These are phyloP conservation scores for Penicillium sp. DNA, from an alignment of 2,329 filamentous ascomycete genomes.

Conservation along the genomic window DNA sequence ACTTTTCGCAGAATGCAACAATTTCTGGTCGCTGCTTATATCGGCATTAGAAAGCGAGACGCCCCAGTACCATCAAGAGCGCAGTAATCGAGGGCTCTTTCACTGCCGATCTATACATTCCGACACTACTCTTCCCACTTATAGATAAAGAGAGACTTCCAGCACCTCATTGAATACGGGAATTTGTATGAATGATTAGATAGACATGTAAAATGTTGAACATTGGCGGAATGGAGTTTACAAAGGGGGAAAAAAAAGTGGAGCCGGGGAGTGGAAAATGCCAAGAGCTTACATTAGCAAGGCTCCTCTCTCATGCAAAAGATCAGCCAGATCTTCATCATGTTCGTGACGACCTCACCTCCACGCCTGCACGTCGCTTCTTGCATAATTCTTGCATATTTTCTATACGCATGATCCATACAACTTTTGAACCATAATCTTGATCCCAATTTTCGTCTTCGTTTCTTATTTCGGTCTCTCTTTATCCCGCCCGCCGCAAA, in stretches of 20 bases:
- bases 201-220: too few relatives aligned
- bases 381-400: slow-evolving; percentile 2
- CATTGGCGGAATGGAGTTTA: not conserved
- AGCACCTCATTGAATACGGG: too few relatives aligned
- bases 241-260: slow-evolving; percentile 16
- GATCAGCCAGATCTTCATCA: slow-evolving; percentile 24
- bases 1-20: too few relatives aligned
- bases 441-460: slow-evolving; percentile 1
- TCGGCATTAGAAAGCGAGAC: too few relatives aligned
- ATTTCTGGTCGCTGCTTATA: too few relatives aligned
- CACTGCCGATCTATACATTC: too few relatives aligned
- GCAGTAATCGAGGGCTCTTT: too few relatives aligned
- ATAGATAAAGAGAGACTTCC: too few relatives aligned
- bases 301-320: slow-evolving; percentile 17
- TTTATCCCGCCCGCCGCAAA: not conserved
- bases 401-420: not conserved
- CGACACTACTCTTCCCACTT: too few relatives aligned
- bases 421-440: not conserved
- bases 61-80: too few relatives aligned
- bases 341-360: slow-evolving; percentile 17
- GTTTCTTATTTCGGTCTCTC: not conserved
- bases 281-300: slow-evolving; percentile 33
- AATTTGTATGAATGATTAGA: too few relatives aligned
- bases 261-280: slow-evolving; percentile 21
- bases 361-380: slow-evolving; percentile 10